These are phyloP conservation scores for Imleria badia DNA, from an alignment of 768 basidiomycete genomes.

Conservation along the genomic window DNA sequence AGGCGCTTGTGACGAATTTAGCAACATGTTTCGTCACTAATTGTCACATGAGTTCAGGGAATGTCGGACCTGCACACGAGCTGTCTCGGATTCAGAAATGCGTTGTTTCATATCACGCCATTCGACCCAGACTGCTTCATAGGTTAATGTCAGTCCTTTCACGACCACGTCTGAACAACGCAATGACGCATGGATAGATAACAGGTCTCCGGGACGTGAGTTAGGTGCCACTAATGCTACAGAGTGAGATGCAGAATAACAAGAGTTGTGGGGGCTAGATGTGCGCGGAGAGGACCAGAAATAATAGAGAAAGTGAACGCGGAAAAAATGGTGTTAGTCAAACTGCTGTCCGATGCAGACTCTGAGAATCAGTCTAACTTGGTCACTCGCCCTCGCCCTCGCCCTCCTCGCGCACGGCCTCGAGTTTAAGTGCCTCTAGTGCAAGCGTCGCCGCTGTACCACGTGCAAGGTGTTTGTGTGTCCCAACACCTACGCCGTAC, in stretches of 20 bases:
- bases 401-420: no score
- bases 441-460: constrained; percentile 37
- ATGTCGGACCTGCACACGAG: constrained; percentile 10
- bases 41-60: constrained; percentile 2
- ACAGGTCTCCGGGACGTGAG: constrained; percentile 5
- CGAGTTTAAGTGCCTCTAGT: constrained; percentile 36
- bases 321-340: neutral
- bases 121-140: neutral
- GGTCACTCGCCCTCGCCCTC: constrained; percentile 16
- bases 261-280: neutral
- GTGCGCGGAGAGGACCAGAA: neutral
- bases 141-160: constrained; percentile 5
- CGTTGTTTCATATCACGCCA: constrained; percentile 13
- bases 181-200: constrained; percentile 10
- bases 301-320: constrained; percentile 3
- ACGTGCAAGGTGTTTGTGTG: constrained; percentile 52
- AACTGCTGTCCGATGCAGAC: neutral
- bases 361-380: neutral
- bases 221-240: constrained; percentile 6
- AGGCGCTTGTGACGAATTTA: constrained; percentile 14
- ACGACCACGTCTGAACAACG: constrained; percentile 1
- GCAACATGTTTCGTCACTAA: constrained; percentile 5
- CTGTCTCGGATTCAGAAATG: constrained; percentile 1
- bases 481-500: constrained; percentile 49
- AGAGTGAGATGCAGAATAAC: neutral